phyloP scores from a whole-genome alignment of 2,329 filamentous ascomycete species.

The Coniochaeta sp. region DNA sequence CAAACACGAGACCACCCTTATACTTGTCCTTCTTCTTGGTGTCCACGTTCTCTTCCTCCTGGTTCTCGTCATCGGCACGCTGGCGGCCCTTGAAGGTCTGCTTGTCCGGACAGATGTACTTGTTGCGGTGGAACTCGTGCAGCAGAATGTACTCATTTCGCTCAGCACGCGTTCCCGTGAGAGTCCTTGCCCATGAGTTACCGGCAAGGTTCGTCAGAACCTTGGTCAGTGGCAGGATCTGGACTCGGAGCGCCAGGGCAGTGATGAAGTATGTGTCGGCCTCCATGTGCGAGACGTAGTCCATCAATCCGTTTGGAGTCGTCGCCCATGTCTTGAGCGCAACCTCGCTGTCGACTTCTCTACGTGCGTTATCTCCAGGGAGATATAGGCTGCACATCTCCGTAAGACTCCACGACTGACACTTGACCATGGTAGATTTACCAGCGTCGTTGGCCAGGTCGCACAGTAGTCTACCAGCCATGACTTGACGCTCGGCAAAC shows the following conservation, averaged over 20 bases:
- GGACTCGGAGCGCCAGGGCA: conserved; percentile 78
- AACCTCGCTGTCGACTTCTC: conserved; percentile 82
- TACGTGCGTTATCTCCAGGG: conserved; percentile 60
- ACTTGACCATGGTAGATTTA: conserved; percentile 95
- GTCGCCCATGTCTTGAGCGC: conserved; percentile 82
- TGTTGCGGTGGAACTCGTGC: conserved; percentile 93
- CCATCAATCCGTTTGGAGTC: conserved; percentile 78
- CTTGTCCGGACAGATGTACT: conserved; percentile 98
- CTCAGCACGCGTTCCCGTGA: conserved; percentile 93
- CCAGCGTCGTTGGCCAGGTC: conserved; percentile 94
- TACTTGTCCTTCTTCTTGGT: conserved; percentile 98
- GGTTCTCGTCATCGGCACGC: conserved; percentile 63
- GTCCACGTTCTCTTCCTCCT: conserved; percentile 62
- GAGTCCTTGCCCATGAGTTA: conserved; percentile 94
- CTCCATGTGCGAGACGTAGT: conserved; percentile 90
- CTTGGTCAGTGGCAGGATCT: conserved; percentile 90
- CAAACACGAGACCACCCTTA: conserved; percentile 97
- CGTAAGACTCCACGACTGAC: conserved; percentile 94
- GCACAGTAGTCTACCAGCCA: conserved; percentile 83
- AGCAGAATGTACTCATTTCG: conserved; percentile 98
- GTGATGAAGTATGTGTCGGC: conserved; percentile 95
- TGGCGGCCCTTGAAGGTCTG: conserved; percentile 70
- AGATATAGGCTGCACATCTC: conserved; percentile 96
- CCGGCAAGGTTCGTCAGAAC: conserved; percentile 93
- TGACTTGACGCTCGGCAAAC: conserved; percentile 85